Conservation (phyloP, 305 asterid species). For the Fraxinus ornus region DNA sequence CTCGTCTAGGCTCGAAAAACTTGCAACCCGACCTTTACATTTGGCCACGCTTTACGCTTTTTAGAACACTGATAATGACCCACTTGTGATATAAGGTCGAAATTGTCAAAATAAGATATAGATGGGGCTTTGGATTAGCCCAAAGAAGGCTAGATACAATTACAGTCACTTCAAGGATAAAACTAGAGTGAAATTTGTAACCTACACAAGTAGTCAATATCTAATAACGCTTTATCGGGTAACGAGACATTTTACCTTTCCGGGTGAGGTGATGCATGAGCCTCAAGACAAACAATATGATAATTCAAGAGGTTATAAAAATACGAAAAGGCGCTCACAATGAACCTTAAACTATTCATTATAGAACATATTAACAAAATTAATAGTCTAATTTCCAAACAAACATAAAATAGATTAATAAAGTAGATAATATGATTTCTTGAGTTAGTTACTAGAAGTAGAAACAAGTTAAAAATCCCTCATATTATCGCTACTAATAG, state of each 20-base stretch:
- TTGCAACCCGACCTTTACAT: background rate
- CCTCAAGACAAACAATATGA: background rate
- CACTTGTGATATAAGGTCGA: background rate
- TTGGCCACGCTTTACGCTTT: no score
- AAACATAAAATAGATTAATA: background rate
- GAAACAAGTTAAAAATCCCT: background rate
- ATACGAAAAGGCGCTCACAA: background rate
- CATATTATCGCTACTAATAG: background rate
- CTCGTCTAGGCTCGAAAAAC: background rate
- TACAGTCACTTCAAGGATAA: background rate
- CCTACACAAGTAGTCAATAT: background rate
- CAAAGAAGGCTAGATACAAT: background rate
- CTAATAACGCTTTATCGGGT: background rate
- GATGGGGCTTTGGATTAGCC: background rate
- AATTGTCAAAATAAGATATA: background rate
- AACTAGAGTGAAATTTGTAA: background rate
- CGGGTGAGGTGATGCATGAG: background rate
- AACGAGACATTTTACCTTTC: background rate
- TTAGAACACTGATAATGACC: background rate
- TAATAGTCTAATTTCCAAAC: background rate
- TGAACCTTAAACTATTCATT: background rate
- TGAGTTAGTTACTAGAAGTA: background rate
- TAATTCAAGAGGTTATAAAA: background rate
- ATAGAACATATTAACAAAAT: background rate
- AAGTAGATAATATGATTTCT: background rate